Evolutionary conservation across 768 basidiomycete species (phyloP), one percentile per base, ranked within the genome.

Genomic region (Suillus fuscotomentosus): DNA sequence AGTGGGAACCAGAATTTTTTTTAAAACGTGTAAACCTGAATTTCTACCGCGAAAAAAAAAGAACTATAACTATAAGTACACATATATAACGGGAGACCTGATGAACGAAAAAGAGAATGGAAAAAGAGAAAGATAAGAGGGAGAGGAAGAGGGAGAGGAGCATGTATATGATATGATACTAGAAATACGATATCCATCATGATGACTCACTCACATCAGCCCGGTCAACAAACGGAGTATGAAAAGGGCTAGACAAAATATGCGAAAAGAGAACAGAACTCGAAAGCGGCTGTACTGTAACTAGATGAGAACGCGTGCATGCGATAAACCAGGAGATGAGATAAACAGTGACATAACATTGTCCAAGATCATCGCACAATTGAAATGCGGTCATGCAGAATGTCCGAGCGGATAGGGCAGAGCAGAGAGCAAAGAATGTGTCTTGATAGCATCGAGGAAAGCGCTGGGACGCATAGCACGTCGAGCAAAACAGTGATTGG

Each of bases 11-110:
- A 31, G 50, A 31, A 11, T 14, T 14, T 14, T 27, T 43, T 43
- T 14, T 17, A 51, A 51, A 27, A 17, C 24, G 24, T 51, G 15
- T 50, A 50, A 50, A 50, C 14, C 15, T 24, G 14, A 24, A 24
- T 7, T 53, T 53, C 51, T 53, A 53, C 17, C 15, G 27, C 51
- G 31, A 31, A 31, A 27, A 31, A 15, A 53, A 22, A 47, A 11
- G 5, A 22, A 24, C 50, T 51, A 50, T 50, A 36, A 61, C 34
- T 69, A 75, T 68, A 71, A 76, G 68, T 75, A 75, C 75, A 75
- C 34, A 67, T 70, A 63, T 59, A 63, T 45, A 63, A 63, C 60
- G 42, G 42, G 36, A n/a, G 2, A 38, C n/a, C 14, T 27, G n/a
- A 22, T 22, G 48, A 48, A 48, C 11, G 47, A 48, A 22, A 48